Base-by-base conservation (phyloP, 169 alveolate genomes). In the Cryptosporidium andersoni region DNA sequence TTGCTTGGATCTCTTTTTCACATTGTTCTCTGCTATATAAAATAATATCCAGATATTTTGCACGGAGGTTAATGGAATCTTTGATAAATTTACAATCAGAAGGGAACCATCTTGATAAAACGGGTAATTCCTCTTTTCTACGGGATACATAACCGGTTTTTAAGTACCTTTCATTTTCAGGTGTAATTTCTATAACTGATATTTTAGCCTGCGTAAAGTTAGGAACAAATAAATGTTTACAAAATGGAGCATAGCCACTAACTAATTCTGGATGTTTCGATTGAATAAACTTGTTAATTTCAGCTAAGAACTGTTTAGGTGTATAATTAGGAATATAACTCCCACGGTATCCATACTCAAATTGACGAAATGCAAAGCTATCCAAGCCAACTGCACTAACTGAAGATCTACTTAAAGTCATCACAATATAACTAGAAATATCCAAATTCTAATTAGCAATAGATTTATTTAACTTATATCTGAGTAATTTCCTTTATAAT, bases 181-280 rank as follows among this genome's bases (percentile, higher is more conserved):
- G 88, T 14, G 97, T 98, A 53, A 98, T 97, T 66, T 92, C 95
- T 1, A 97, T 65, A 11, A 95, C 81, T 45, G 95, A 94, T 39
- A 93, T 88, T 16, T 88, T 81, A 9, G 98, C 97, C 47, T 94
- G 95, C 0, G 99, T 96, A 88, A 96, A 97, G 93, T 98, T 98
- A 58, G 92, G 94, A 16, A 97, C 89, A 90, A 97, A 96, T 40
- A 98, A 63, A 89, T 98, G 99, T 66, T 97, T 96, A 90, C 99
- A 98, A 88, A 98, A 98, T 1, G 98, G 98, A 49, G 99, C 99
- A 92, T 98, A 98, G 6, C 99, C 99, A 80, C 92, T 95, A 53
- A 81, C 80, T 8, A 94, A 88, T 12, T 82, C 67, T 12, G 81
- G 85, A 47, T 81, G 66, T 9, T 89, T 81, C 12, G 81, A 39